These are phyloP conservation scores for Arctium lappa DNA, from an alignment of 129 eudicot species.

Conservation along the genomic window DNA sequence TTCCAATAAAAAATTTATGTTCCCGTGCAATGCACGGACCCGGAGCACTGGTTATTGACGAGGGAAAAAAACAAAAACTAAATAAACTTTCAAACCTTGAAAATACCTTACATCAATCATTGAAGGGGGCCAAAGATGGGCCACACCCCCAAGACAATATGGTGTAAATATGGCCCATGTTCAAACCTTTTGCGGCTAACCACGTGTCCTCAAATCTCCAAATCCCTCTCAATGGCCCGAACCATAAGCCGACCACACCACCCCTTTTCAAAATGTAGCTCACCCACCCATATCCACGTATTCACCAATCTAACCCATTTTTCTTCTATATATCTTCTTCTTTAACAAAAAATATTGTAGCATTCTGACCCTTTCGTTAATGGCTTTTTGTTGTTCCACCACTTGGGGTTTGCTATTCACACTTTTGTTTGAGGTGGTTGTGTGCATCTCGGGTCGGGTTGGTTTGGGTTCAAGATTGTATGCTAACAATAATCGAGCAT, in stretches of 20 bases:
- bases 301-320: conserved; percentile 2
- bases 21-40: too few relatives aligned
- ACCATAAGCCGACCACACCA: conserved; percentile 27
- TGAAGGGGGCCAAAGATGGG: not conserved
- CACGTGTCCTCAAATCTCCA: conserved; percentile 27
- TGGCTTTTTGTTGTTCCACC: conserved; percentile 21
- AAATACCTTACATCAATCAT: not conserved
- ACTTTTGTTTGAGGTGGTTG: conserved; percentile 18
- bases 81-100: not conserved
- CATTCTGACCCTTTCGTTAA: conserved; percentile 11
- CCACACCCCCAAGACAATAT: not conserved
- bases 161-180: conserved; percentile 18
- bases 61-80: too few relatives aligned
- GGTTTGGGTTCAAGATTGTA: conserved; percentile 59
- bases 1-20: too few relatives aligned
- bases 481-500: conserved; percentile 56
- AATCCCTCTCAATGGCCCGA: conserved; percentile 10
- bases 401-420: conserved; percentile 5
- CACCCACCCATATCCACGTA: conserved; percentile 35
- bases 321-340: conserved; percentile 4
- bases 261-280: conserved; percentile 33
- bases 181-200: not conserved
- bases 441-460: conserved; percentile 35
- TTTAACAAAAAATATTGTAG: not conserved
- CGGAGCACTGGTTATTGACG: too few relatives aligned